These are phyloP conservation scores for Backusella morwellensis DNA, from an alignment of 192 early-diverging fungal species.

Conservation along the genomic window DNA sequence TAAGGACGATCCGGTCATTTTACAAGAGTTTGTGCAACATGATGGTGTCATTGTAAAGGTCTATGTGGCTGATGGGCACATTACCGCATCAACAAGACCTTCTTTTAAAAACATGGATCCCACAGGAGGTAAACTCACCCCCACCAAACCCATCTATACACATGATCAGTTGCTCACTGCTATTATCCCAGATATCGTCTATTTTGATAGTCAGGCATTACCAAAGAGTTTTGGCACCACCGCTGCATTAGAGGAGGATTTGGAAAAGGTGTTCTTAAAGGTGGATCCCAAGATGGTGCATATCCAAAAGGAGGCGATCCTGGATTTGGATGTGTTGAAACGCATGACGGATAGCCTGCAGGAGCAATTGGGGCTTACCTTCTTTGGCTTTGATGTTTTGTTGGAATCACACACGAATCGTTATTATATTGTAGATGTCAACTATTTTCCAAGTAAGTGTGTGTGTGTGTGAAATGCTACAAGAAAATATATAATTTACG, in stretches of 20 bases:
- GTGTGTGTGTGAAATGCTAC: no score
- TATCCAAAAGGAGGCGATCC: conserved; percentile 15
- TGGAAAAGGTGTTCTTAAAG: not conserved
- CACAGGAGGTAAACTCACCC: conserved; percentile 10
- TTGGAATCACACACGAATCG: conserved; percentile 20
- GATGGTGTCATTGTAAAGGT: conserved; percentile 38
- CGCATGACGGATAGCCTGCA: conserved; percentile 21
- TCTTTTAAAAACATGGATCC: conserved; percentile 27
- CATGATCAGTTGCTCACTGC: not conserved
- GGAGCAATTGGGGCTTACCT: conserved; percentile 32
- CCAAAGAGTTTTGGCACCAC: conserved; percentile 30
- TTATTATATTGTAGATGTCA: conserved; percentile 39
- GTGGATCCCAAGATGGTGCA: not conserved
- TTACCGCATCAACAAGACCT: conserved; percentile 24
- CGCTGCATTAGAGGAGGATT: not conserved
- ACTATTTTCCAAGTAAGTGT: conserved; percentile 42
- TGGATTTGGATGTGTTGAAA: conserved; percentile 17
- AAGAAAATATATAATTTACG: not conserved
- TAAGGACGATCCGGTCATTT: conserved; percentile 25
- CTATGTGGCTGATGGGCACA: conserved; percentile 28
- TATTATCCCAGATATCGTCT: conserved; percentile 7
- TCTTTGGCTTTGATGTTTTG: conserved; percentile 41
- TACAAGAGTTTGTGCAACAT: conserved; percentile 40
- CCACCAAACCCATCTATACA: not conserved
- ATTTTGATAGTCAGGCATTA: conserved; percentile 40